A percentile compares a stretch with the other conserved stretches of the same genome.
phyloP scores from a whole-genome alignment of 257 asterid species.

The Capsicum pubescens region DNA sequence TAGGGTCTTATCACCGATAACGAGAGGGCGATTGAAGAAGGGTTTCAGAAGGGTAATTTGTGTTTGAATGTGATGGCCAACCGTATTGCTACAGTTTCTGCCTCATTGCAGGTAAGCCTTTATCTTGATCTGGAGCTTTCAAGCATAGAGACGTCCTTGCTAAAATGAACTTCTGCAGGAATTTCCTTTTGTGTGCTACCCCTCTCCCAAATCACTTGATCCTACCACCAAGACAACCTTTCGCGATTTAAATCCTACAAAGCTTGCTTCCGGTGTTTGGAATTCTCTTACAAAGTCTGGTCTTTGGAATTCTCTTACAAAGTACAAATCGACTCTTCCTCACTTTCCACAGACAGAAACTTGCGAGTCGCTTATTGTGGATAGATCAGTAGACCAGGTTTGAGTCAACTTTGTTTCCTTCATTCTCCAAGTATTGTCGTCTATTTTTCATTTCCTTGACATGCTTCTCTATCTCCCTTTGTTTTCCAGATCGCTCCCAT shows the following conservation, averaged over 20 bases:
- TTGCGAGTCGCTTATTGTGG: slow-evolving; percentile 91
- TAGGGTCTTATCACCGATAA: slow-evolving; percentile 93
- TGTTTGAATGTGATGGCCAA: slow-evolving; percentile 85
- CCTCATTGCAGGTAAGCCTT: slow-evolving; percentile 80
- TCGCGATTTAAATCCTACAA: slow-evolving; percentile 91
- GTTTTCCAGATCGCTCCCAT: slow-evolving; percentile 80
- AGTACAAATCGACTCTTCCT: slow-evolving; percentile 75
- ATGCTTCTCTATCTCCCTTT: not conserved
- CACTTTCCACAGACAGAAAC: slow-evolving; percentile 92
- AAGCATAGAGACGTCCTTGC: not conserved
- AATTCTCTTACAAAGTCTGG: slow-evolving; percentile 83
- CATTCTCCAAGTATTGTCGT: not conserved
- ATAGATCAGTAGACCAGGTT: slow-evolving; percentile 98
- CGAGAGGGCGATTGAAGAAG: slow-evolving; percentile 92
- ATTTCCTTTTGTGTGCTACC: slow-evolving; percentile 88
- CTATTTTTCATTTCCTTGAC: not conserved
- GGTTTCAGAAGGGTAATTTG: slow-evolving; percentile 72
- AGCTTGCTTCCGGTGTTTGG: slow-evolving; percentile 97
- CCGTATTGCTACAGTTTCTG: slow-evolving; percentile 91
- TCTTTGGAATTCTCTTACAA: slow-evolving; percentile 87
- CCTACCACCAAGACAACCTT: slow-evolving; percentile 90
- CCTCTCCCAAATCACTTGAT: slow-evolving; percentile 92
- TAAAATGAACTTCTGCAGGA: slow-evolving; percentile 62
- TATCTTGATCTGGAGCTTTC: slow-evolving; percentile 26
- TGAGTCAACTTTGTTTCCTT: slow-evolving; percentile 20